phyloP scores from a whole-genome alignment of 352 stramenopile genomes.

The Phytophthora citrophthora region DNA sequence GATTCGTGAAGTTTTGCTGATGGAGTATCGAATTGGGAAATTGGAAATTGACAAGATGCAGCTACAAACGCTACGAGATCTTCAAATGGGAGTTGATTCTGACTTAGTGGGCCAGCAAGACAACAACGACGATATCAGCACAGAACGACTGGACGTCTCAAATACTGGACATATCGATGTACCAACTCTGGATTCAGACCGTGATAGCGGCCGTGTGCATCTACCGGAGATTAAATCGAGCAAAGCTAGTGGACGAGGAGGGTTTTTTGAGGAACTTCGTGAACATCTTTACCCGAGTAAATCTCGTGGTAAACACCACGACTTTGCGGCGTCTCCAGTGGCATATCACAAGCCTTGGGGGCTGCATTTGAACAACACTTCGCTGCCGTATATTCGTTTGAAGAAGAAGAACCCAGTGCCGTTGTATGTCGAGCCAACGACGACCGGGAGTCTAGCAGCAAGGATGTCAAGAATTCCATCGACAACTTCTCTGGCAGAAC shows the following conservation, averaged over 20 bases:
- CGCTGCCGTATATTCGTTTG: constrained; percentile 71
- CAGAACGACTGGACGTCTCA: constrained; percentile 11
- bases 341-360: constrained; percentile 54
- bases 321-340: constrained; percentile 22
- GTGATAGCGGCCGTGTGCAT: constrained; percentile 10
- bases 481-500: constrained; percentile 39
- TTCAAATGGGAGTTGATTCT: constrained; percentile 9
- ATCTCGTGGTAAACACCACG: constrained; percentile 19
- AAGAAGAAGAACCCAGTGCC: constrained; percentile 61
- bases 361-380: constrained; percentile 59
- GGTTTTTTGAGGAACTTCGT: constrained; percentile 34
- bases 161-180: constrained; percentile 15
- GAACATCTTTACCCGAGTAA: constrained; percentile 32
- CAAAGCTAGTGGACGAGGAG: constrained; percentile 18
- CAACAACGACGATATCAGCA: constrained; percentile 26
- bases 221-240: constrained; percentile 26
- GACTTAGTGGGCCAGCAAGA: constrained; percentile 23
- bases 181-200: constrained; percentile 9
- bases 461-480: constrained; percentile 9
- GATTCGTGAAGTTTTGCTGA: constrained; percentile 69
- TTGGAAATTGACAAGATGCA: constrained; percentile 94
- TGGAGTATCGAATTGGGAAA: constrained; percentile 90
- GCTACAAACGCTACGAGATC: constrained; percentile 54
- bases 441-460: constrained; percentile 13
- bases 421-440: constrained; percentile 29